Evolutionary conservation across 73 alveolate genomes (phyloP), one percentile per base, ranked within the genome.

Genomic region (Tetrahymena borealis): DNA sequence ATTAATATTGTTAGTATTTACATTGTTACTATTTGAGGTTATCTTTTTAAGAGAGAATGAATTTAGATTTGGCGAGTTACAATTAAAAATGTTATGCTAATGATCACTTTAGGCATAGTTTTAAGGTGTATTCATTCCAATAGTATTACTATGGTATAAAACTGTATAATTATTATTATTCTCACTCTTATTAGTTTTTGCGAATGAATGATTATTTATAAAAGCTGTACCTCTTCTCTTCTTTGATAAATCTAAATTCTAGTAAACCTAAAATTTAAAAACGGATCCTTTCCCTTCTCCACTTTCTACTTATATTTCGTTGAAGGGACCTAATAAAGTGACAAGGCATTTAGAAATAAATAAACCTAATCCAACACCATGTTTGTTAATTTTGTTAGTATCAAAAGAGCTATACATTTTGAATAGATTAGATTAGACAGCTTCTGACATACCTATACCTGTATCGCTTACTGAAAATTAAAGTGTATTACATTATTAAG

Each of bases 281-380:
- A 12, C 90, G 4, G 94, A 79, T 31, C 94, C 94, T 8, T 38
- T 39, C 16, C 93, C 90, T 20, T 40, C 33, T 39, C 41, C 41
- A 35, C 94, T 93, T 39, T 91, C 91, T 7, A 91, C 42, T 40
- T 93, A 90, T 15, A 93, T 60, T 18, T 36, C 60, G 16, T 90
- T 92, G 16, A 41, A 33, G 13, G 94, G 94, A 13, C 94, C 96
- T 16, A 93, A 78, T 33, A 90, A 24, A 13, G 77, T 78, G 6
- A 93, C 96, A 1, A 93, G 85, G 10, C 91, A 90, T 40, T 93
- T 93, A 77, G 94, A 93, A 33, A 93, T 91, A 91, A 91, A 42
- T 43, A 93, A 93, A 13, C 96, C 96, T 32, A 93, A 39, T 4
- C 96, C 96, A 20, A 90, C 91, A 15, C 96, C 96, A 77, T 79